phyloP scores from a whole-genome alignment of 2,329 filamentous ascomycete genomes.

The Penicillium sp. region DNA sequence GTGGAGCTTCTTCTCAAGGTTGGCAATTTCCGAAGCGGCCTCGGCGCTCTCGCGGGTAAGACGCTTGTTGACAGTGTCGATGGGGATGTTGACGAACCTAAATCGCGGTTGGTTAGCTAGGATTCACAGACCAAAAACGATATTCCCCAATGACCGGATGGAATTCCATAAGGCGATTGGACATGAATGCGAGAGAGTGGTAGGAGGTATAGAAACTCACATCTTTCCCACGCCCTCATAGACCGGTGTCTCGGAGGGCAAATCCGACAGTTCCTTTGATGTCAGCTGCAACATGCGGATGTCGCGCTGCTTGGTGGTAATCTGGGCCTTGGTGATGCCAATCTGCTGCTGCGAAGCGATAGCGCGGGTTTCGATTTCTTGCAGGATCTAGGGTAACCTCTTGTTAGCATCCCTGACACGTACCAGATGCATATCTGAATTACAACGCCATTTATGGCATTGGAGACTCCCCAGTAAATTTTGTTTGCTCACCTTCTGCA shows the following conservation, averaged over 20 bases:
- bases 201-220: slow-evolving; percentile 54
- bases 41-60: slow-evolving; percentile 73
- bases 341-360: slow-evolving; percentile 90
- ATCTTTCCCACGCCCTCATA: slow-evolving; percentile 98
- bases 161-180: too few relatives aligned
- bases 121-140: too few relatives aligned
- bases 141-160: too few relatives aligned
- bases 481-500: slow-evolving; percentile 73
- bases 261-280: slow-evolving; percentile 73
- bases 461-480: slow-evolving; percentile 6
- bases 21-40: slow-evolving; percentile 74
- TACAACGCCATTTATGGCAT: not conserved
- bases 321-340: slow-evolving; percentile 78
- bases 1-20: slow-evolving; percentile 82
- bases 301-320: slow-evolving; percentile 82
- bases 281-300: slow-evolving; percentile 87
- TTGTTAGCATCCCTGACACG: slow-evolving; percentile 9
- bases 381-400: slow-evolving; percentile 66
- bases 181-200: slow-evolving; percentile 11
- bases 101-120: not conserved
- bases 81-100: slow-evolving; percentile 86
- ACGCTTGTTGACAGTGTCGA: slow-evolving; percentile 71
- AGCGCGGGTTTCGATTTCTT: slow-evolving; percentile 92
- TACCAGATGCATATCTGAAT: not conserved
- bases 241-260: slow-evolving; percentile 74